A percentile compares a stretch with the other conserved stretches of the same genome.
Conservation (phyloP, 202 grass and related monocot genomes). For the Alloteropsis angusta region DNA sequence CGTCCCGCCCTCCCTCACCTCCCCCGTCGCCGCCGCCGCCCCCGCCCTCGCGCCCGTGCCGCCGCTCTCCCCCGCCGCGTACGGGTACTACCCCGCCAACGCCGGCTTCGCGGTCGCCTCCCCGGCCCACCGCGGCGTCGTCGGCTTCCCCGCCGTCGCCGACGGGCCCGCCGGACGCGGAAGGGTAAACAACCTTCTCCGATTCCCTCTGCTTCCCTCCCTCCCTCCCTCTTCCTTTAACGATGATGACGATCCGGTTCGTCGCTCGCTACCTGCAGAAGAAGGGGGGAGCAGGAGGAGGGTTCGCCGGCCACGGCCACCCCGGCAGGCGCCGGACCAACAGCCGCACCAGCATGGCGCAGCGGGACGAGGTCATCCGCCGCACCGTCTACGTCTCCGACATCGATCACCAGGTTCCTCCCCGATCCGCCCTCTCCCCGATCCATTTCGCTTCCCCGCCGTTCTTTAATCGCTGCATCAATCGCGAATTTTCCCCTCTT, state of each 20-base stretch:
- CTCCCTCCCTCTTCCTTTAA: no score
- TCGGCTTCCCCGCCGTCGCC: constrained; percentile 36
- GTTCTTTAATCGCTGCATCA: background rate
- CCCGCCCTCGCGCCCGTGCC: background rate
- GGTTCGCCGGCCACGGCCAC: constrained; percentile 27
- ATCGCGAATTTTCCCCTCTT: background rate
- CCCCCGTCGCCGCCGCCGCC: background rate
- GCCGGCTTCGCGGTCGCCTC: constrained; percentile 26
- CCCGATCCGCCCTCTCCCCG: constrained; percentile 9
- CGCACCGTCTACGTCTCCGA: constrained; percentile 92
- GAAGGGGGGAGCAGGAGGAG: constrained; percentile 52
- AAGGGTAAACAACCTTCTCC: constrained; percentile 35
- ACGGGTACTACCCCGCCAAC: constrained; percentile 8
- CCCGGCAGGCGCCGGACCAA: constrained; percentile 64
- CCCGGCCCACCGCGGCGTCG: constrained; percentile 27
- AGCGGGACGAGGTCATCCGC: constrained; percentile 81
- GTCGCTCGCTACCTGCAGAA: background rate
- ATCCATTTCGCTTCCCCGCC: background rate
- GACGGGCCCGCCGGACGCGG: constrained; percentile 32
- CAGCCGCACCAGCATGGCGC: constrained; percentile 76
- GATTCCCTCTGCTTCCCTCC: no score
- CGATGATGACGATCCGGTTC: constrained; percentile 15
- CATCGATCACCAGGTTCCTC: constrained; percentile 90
- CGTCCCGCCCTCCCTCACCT: constrained; percentile 63
- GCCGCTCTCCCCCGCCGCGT: constrained; percentile 12